A percentile compares a stretch with the other conserved stretches of the same genome.
phyloP scores from a whole-genome alignment of 768 basidiomycete species.

The Lactarius deliciosus region DNA sequence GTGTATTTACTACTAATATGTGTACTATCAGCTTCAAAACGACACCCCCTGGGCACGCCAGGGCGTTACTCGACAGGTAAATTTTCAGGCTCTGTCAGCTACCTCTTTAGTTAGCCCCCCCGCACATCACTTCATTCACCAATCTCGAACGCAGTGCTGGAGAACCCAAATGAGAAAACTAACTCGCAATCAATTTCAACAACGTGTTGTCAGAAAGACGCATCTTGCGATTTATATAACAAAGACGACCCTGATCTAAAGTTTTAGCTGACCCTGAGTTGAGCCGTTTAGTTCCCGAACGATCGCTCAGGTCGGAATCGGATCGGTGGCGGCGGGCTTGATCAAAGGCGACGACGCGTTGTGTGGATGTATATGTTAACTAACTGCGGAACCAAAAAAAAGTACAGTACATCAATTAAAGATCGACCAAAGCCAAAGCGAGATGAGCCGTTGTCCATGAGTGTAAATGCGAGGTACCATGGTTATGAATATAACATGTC shows the following conservation, averaged over 20 bases:
- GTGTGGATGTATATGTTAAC: too few species aligned
- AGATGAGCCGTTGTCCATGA: background rate
- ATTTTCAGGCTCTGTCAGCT: too few species aligned
- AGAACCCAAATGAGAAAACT: background rate
- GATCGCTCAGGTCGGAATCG: background rate
- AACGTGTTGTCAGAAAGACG: background rate
- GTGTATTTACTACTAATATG: too few species aligned
- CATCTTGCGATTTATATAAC: background rate
- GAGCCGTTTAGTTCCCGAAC: background rate
- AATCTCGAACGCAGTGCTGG: too few species aligned
- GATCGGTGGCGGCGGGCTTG: background rate
- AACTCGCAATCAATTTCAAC: background rate
- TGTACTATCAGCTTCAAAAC: too few species aligned
- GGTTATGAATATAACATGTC: background rate
- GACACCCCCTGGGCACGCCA: too few species aligned
- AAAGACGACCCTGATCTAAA: background rate
- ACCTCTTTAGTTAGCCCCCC: too few species aligned
- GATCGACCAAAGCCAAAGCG: background rate
- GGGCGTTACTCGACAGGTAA: too few species aligned
- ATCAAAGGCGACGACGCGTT: background rate
- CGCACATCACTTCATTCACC: too few species aligned
- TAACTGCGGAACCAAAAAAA: background rate
- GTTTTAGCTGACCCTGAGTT: background rate
- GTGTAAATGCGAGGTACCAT: background rate
- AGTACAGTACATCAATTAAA: background rate